Base-by-base conservation (phyloP, 1,139 yeast genomes). In the Pichia sp. region DNA sequence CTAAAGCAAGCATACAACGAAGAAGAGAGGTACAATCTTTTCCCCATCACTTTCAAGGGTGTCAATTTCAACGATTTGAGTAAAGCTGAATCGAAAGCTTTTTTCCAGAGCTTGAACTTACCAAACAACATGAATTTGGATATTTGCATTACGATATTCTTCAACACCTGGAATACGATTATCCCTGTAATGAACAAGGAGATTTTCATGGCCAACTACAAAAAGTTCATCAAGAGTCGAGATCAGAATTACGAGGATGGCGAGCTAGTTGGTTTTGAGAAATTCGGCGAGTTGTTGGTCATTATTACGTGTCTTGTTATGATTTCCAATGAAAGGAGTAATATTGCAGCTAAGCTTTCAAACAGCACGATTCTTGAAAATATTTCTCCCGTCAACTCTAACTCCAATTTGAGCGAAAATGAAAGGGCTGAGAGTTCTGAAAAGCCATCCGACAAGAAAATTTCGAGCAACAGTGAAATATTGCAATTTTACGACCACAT, bases 161-260 rank as follows among this genome's bases (percentile, higher is more conserved):
- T 88, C 69, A 84, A 82, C 57, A 86, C 85, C 56, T 90, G 96
- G 96, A 85, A 88, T 36, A 75, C 78, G 43, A 69, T 80, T 16
- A 73, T 85, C 42, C 95, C 96, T 0, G 74, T 87, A 10, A 65
- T 89, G 49, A 87, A 87, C 65, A 81, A 82, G 60, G 78, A 78
- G 47, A 74, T 79, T 4, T 88, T 88, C 61, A 71, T 85, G 62
- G 71, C 73, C 31, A 79, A 80, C 58, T 88, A 86, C 62, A 65
- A 73, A 31, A 71, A 70, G 42, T 76, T 66, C 65, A 62, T 59
- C 60, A 63, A 58, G 56, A 66, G 66, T 55, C 60, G 65, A 57
- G 72, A 58, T 50, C 56, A 62, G 26, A 63, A 66, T 46, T 73
- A 70, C 55, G 66, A 69, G 43, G 76, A 76, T 57, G 74, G 75